Conservation (phyloP, 768 basidiomycete species). For the Cytidiella melzeri region DNA sequence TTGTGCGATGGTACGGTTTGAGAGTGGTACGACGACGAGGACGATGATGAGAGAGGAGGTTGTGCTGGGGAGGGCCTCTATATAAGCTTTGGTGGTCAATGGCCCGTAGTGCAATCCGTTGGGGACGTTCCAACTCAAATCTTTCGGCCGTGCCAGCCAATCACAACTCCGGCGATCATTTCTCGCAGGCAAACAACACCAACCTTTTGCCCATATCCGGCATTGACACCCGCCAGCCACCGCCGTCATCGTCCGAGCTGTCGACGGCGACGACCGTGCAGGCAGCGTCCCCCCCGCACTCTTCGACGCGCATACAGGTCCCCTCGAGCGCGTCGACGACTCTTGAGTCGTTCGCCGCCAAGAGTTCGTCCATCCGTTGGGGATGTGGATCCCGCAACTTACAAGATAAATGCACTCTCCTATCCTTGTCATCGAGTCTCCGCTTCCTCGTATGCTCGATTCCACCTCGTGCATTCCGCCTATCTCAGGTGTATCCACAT, state of each 20-base stretch:
- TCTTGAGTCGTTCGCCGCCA: not conserved
- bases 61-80: constrained; percentile 6
- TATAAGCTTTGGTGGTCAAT: not conserved
- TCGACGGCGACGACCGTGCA: not conserved
- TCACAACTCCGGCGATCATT: not conserved
- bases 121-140: not conserved
- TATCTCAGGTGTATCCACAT: too few species aligned
- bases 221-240: not conserved
- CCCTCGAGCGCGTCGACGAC: too few species aligned
- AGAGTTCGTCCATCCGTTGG: not conserved
- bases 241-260: not conserved
- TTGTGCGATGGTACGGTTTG: not conserved
- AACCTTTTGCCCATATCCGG: too few species aligned
- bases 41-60: not conserved
- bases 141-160: too few species aligned
- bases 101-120: not conserved
- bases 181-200: not conserved
- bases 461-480: too few species aligned
- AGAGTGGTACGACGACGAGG: constrained; percentile 3
- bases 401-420: not conserved
- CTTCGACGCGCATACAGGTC: too few species aligned
- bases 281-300: too few species aligned
- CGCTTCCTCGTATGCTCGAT: too few species aligned
- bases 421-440: not conserved
- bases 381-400: not conserved